Evolutionary conservation across 805 yeast genomes (phyloP), one percentile per base, ranked within the genome.

Genomic region (Naumovozyma baii): DNA sequence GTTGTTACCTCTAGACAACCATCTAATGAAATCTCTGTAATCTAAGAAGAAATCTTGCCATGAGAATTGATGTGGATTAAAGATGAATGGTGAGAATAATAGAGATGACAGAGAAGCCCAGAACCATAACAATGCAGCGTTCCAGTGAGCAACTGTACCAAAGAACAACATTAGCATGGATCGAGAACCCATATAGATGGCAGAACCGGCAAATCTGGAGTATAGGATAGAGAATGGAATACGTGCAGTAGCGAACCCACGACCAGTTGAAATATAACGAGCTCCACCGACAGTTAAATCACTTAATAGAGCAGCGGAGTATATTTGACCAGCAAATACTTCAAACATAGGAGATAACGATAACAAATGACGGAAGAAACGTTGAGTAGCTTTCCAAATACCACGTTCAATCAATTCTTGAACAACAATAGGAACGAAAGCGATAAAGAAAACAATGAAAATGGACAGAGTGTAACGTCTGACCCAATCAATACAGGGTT

Each of bases 51-150:
- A 90, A 66, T 88, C 96, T 61, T 80, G 83, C 88, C 94, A 82
- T 38, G 96, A 78, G 64, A 88, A 92, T 70, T 92, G 97, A 68
- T 90, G 96, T 36, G 98, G 98, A 68, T 92, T 92, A 77, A 86
- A 92, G 45, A 92, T 59, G 63, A 90, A 87, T 55, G 98, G 98
- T 36, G 97, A 81, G 52, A 86, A 76, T 67, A 86, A 74, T 67
- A 92, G 73, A 3, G 97, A 84, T 36, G 87, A 72, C 52, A 87
- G 69, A 15, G 95, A 82, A 43, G 92, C 81, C 96, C 97, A 92
- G 77, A 92, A 92, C 96, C 96, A 92, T 47, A 90, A 65, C 52
- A 92, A 70, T 33, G 96, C 84, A 18, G 95, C 82, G 66, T 85
- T 94, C 97, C 97, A 83, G 55, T 77, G 78, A 20, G 87, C 72